These are phyloP conservation scores for Trichoderma koningii DNA, from an alignment of 2,329 filamentous ascomycete genomes.

Conservation along the genomic window DNA sequence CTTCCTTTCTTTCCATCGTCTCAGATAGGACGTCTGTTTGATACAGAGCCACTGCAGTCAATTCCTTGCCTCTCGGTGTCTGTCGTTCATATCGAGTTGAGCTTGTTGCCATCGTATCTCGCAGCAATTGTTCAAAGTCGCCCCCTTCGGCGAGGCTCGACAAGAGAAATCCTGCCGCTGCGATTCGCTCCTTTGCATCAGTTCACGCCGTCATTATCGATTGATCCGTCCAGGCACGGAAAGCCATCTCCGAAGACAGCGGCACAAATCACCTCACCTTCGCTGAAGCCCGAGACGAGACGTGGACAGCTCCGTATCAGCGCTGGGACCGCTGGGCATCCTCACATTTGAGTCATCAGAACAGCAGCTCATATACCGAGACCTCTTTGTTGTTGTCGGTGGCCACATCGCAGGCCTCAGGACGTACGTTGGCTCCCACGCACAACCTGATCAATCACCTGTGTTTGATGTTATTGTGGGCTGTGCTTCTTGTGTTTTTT, in stretches of 20 bases:
- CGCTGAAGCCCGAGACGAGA: neutral
- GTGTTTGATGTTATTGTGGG: slow-evolving; percentile 22
- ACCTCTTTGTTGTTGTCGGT: neutral
- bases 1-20: neutral
- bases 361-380: neutral
- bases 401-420: slow-evolving; percentile 17
- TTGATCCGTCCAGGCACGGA: slow-evolving; percentile 1
- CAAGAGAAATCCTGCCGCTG: neutral
- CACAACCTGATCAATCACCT: slow-evolving; percentile 24
- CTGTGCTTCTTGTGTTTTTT: neutral
- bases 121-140: neutral
- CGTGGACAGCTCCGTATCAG: neutral
- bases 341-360: neutral
- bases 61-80: neutral
- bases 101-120: neutral
- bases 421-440: slow-evolving; percentile 21
- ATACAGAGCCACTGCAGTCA: neutral
- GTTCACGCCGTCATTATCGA: slow-evolving; percentile 13
- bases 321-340: neutral
- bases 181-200: slow-evolving; percentile 1
- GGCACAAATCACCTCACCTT: slow-evolving; percentile 16
- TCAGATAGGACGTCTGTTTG: neutral
- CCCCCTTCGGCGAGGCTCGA: neutral
- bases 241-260: neutral
- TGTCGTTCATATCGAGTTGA: too few species aligned